Conservation (phyloP, 164 flowering plant species). For the Tetracentron sinense region DNA sequence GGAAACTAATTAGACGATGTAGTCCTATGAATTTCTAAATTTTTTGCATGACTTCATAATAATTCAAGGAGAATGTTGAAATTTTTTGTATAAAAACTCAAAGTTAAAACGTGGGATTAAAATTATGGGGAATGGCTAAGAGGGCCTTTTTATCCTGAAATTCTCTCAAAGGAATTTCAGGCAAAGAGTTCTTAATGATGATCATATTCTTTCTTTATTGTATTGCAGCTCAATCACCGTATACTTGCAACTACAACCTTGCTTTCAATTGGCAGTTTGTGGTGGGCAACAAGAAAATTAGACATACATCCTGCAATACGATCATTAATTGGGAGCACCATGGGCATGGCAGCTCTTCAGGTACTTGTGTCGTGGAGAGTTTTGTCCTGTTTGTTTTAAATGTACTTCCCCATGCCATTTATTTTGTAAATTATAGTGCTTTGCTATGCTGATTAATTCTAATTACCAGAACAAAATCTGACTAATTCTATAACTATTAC, state of each 20-base stretch:
- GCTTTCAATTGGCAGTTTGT: slow-evolving; percentile 49
- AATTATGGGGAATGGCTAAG: no score
- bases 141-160: no score
- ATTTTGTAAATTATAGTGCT: no score
- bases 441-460: not conserved
- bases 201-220: not conserved
- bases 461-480: not conserved
- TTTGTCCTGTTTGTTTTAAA: not conserved
- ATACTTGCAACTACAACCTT: slow-evolving; percentile 77
- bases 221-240: slow-evolving; percentile 82
- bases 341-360: slow-evolving; percentile 93
- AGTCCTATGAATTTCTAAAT: no score
- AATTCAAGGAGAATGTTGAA: no score
- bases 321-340: slow-evolving; percentile 63
- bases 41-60: no score
- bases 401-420: slow-evolving; percentile 4
- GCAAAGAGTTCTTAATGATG: not conserved
- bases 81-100: no score
- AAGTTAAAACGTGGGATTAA: no score
- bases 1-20: not conserved
- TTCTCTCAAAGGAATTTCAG: not conserved
- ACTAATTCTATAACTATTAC: slow-evolving; percentile 17
- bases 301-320: slow-evolving; percentile 86
- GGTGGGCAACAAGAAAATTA: slow-evolving; percentile 71
- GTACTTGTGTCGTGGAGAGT: slow-evolving; percentile 22